Conservation (phyloP, 106 monocot genomes). For the Phalaenopsis equestris region DNA sequence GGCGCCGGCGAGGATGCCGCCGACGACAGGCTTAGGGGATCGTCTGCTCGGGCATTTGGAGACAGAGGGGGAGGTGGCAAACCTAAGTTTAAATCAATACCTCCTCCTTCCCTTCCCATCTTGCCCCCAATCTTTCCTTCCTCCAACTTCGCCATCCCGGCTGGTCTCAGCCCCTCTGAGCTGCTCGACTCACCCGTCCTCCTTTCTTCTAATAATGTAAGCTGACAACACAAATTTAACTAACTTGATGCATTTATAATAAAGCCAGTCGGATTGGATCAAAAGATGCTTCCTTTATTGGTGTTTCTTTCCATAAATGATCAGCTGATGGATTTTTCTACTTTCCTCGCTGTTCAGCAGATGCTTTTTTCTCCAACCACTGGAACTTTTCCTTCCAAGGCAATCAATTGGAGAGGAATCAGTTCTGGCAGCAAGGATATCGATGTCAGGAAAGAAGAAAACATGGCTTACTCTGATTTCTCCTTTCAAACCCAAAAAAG, state of each 20-base stretch:
- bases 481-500: constrained; percentile 30
- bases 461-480: constrained; percentile 32
- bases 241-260: neutral
- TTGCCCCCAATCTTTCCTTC: constrained; percentile 59
- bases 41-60: neutral
- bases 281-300: too few relatives aligned
- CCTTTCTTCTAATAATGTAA: constrained; percentile 45
- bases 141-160: constrained; percentile 44
- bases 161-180: constrained; percentile 39
- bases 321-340: neutral
- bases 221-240: neutral
- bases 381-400: constrained; percentile 27
- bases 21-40: neutral
- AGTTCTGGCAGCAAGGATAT: constrained; percentile 6
- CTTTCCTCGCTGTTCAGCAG: constrained; percentile 20
- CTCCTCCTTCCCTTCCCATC: constrained; percentile 60
- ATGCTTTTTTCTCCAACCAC: constrained; percentile 57
- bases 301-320: too few relatives aligned
- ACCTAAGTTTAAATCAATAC: constrained; percentile 68
- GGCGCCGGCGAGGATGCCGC: constrained; percentile 20
- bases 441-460: constrained; percentile 34
- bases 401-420: constrained; percentile 25
- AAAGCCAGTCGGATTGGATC: neutral
- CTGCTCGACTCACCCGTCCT: constrained; percentile 52
- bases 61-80: constrained; percentile 16